Conservation (phyloP, 2,329 filamentous ascomycete species). For the Colletotrichum sp. region DNA sequence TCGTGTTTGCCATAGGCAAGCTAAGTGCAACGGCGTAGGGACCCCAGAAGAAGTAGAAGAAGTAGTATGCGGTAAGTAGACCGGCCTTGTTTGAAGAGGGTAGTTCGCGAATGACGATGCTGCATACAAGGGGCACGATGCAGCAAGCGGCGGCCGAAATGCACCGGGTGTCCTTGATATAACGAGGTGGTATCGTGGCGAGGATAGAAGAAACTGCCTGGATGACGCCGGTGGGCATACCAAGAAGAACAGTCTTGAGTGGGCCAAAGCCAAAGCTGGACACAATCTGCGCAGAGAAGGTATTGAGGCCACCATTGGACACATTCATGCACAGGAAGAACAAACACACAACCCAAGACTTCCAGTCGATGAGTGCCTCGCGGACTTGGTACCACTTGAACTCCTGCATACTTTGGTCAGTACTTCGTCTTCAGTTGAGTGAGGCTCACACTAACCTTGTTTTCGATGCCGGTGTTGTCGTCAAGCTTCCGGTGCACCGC, state of each 20-base stretch:
- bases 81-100: conserved; percentile 46
- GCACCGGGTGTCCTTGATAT: conserved; percentile 17
- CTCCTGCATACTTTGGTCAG: conserved; percentile 4
- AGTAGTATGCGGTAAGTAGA: conserved; percentile 2
- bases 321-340: conserved; percentile 31
- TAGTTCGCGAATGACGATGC: conserved; percentile 17
- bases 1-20: conserved; percentile 28
- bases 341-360: conserved; percentile 34
- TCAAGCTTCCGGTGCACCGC: conserved; percentile 34
- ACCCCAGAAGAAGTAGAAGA: conserved; percentile 31
- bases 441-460: conserved; percentile 8
- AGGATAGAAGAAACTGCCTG: background rate
- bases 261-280: conserved; percentile 56
- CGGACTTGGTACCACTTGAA: conserved; percentile 33
- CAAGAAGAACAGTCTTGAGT: conserved; percentile 39
- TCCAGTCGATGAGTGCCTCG: conserved; percentile 36
- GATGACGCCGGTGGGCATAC: background rate
- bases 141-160: conserved; percentile 13
- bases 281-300: conserved; percentile 57
- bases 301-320: conserved; percentile 32
- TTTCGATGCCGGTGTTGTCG: conserved; percentile 40
- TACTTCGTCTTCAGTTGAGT: background rate
- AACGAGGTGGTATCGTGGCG: conserved; percentile 11
- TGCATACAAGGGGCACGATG: conserved; percentile 12
- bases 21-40: conserved; percentile 24